phyloP scores from a whole-genome alignment of 495 filamentous ascomycete genomes.

The Podospora comata region DNA sequence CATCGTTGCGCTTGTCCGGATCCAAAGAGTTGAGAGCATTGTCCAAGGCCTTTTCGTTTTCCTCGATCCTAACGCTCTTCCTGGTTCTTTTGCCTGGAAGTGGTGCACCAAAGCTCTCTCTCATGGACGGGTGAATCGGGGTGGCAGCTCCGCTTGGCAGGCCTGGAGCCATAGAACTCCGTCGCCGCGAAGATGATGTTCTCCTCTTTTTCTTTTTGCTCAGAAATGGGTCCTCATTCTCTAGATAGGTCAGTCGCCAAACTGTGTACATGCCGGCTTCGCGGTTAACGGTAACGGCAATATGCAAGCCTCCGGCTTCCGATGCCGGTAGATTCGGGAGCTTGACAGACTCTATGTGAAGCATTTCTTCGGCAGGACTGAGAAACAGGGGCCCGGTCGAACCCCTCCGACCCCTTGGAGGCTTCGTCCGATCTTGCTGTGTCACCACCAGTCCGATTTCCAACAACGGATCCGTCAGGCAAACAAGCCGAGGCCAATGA shows the following conservation, averaged over 20 bases:
- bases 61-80: conserved; percentile 39
- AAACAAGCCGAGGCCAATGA: conserved; percentile 75
- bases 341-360: conserved; percentile 59
- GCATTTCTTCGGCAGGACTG: conserved; percentile 68
- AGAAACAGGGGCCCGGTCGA: conserved; percentile 42
- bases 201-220: conserved; percentile 47
- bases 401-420: conserved; percentile 20
- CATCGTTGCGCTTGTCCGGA: conserved; percentile 65
- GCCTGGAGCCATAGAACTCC: conserved; percentile 82
- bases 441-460: conserved; percentile 83
- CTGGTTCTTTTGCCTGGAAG: conserved; percentile 44
- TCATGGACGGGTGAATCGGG: conserved; percentile 56
- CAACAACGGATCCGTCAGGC: conserved; percentile 79
- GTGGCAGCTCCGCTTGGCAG: conserved; percentile 77
- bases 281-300: conserved; percentile 79
- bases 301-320: conserved; percentile 49
- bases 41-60: conserved; percentile 57
- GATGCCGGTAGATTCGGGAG: conserved; percentile 17
- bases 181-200: conserved; percentile 58
- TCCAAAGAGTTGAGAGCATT: conserved; percentile 64
- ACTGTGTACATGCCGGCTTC: conserved; percentile 70
- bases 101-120: conserved; percentile 50
- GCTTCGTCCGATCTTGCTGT: conserved; percentile 30
- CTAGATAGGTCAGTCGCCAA: conserved; percentile 70
- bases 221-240: conserved; percentile 54